Percentiles rank a stretch among this genome's conserved stretches.
Conservation (phyloP, 257 asterid species). For the Fraxinus quadrangulata region DNA sequence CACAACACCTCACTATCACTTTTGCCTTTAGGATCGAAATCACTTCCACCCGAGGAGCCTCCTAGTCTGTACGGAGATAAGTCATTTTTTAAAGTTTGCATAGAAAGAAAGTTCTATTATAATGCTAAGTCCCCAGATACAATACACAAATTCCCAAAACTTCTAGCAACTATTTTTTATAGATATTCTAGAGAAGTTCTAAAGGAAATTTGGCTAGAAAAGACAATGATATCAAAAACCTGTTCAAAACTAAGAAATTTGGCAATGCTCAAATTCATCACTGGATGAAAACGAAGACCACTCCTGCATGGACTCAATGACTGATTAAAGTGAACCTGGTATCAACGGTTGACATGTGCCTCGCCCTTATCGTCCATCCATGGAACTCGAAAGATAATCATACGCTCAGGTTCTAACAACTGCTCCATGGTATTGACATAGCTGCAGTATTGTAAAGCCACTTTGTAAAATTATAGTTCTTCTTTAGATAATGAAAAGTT, state of each 20-base stretch:
- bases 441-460: slow-evolving; percentile 47
- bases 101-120: slow-evolving; percentile 32
- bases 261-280: slow-evolving; percentile 88
- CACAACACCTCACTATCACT: slow-evolving; percentile 75
- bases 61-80: slow-evolving; percentile 96
- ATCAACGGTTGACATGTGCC: slow-evolving; percentile 90
- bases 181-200: background rate
- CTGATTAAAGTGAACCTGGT: slow-evolving; percentile 90
- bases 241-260: slow-evolving; percentile 96
- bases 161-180: slow-evolving; percentile 5
- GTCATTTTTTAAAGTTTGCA: slow-evolving; percentile 91
- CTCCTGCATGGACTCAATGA: slow-evolving; percentile 99
- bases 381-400: slow-evolving; percentile 86
- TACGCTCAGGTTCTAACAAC: slow-evolving; percentile 91
- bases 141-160: slow-evolving; percentile 2
- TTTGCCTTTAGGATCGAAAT: slow-evolving; percentile 93
- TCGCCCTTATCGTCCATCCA: slow-evolving; percentile 97
- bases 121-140: slow-evolving; percentile 27
- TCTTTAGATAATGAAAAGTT: slow-evolving; percentile 10
- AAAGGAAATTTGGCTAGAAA: slow-evolving; percentile 8
- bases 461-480: slow-evolving; percentile 22
- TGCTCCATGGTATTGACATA: slow-evolving; percentile 93
- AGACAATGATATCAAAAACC: slow-evolving; percentile 36
- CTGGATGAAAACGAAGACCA: slow-evolving; percentile 93
- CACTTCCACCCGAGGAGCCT: slow-evolving; percentile 98